A percentile compares a stretch with the other conserved stretches of the same genome.
phyloP scores from a whole-genome alignment of 2,329 filamentous ascomycete species.

The Neoscytalidium dimidiatum region DNA sequence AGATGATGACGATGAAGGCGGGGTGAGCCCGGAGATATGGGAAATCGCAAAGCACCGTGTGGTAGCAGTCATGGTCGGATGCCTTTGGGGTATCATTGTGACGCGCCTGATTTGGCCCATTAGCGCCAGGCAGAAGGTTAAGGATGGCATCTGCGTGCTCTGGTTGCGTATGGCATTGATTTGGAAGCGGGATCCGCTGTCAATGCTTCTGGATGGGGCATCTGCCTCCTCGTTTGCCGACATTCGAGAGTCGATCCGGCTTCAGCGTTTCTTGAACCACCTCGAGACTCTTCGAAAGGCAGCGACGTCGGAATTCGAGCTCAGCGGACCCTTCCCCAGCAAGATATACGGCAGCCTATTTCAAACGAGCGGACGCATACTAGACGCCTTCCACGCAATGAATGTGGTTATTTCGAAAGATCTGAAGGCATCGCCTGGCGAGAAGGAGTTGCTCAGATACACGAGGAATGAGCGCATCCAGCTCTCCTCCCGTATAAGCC shows the following conservation, averaged over 20 bases:
- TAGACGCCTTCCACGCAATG: slow-evolving; percentile 96
- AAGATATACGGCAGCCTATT: slow-evolving; percentile 73
- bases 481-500: slow-evolving; percentile 85
- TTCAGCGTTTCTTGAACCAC: slow-evolving; percentile 76
- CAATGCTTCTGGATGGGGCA: slow-evolving; percentile 58
- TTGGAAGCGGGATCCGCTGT: slow-evolving; percentile 91
- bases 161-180: slow-evolving; percentile 95
- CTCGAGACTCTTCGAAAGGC: slow-evolving; percentile 72
- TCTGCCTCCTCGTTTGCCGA: slow-evolving; percentile 68
- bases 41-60: slow-evolving; percentile 89
- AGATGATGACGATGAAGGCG: slow-evolving; percentile 84
- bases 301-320: slow-evolving; percentile 83
- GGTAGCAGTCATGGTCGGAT: slow-evolving; percentile 80
- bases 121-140: slow-evolving; percentile 82
- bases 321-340: slow-evolving; percentile 82
- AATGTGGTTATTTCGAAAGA: slow-evolving; percentile 87
- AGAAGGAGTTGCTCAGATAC: slow-evolving; percentile 76
- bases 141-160: slow-evolving; percentile 84
- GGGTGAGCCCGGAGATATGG: slow-evolving; percentile 77
- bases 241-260: slow-evolving; percentile 80
- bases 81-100: slow-evolving; percentile 88
- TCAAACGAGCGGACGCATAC: slow-evolving; percentile 76
- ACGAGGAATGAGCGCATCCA: slow-evolving; percentile 78
- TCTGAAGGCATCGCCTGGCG: slow-evolving; percentile 72
- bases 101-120: slow-evolving; percentile 93